Conservation (phyloP, 352 stramenopile genomes). For the Phytophthora aleatoria region DNA sequence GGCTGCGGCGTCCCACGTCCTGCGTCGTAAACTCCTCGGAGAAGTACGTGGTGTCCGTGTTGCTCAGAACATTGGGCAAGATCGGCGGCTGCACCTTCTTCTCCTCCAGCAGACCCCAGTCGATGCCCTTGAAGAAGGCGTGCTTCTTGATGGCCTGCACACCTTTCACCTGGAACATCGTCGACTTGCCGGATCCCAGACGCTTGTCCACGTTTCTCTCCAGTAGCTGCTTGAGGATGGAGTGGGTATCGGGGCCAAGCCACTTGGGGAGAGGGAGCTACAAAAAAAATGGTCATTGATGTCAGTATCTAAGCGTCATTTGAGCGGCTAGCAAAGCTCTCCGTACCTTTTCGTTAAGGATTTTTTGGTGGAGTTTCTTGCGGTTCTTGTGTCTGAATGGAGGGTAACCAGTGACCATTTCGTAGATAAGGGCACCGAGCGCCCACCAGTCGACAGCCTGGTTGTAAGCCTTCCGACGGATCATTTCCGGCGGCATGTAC, state of each 20-base stretch:
- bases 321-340: not conserved
- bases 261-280: conserved; percentile 79
- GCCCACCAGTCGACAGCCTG: conserved; percentile 90
- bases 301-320: conserved; percentile 9
- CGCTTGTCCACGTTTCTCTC: conserved; percentile 96
- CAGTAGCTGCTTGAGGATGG: conserved; percentile 96
- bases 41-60: conserved; percentile 94
- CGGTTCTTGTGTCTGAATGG: conserved; percentile 83
- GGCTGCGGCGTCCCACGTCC: conserved; percentile 59
- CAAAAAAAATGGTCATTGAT: conserved; percentile 3
- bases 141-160: conserved; percentile 96
- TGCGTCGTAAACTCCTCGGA: conserved; percentile 91
- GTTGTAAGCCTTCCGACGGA: conserved; percentile 83
- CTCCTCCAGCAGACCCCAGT: conserved; percentile 94
- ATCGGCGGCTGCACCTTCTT: conserved; percentile 92
- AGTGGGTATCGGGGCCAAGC: conserved; percentile 88
- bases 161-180: conserved; percentile 98
- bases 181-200: conserved; percentile 93
- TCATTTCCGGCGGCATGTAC: conserved; percentile 90
- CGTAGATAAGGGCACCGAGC: conserved; percentile 81
- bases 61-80: conserved; percentile 84
- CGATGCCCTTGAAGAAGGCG: conserved; percentile 93
- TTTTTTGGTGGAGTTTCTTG: conserved; percentile 90
- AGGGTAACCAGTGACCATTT: conserved; percentile 88
- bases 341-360: conserved; percentile 80